These are phyloP conservation scores for Phaseolus coccineus DNA, from an alignment of 331 rosid genomes.

Conservation along the genomic window DNA sequence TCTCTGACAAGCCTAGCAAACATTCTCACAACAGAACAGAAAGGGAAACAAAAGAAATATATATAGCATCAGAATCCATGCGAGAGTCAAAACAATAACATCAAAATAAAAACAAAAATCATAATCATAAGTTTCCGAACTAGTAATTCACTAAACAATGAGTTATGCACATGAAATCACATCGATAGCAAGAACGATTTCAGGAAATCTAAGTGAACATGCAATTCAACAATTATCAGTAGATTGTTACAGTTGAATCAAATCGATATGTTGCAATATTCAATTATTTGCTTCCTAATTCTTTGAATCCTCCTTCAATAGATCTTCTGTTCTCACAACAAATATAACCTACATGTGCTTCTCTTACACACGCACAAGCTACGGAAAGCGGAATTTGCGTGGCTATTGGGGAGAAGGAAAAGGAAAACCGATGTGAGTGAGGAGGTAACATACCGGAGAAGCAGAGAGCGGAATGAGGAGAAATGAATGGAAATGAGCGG, in stretches of 20 bases:
- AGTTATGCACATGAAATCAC: not conserved
- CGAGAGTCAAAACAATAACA: not conserved
- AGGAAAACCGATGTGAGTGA: not conserved
- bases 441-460: not conserved
- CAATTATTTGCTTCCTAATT: not conserved
- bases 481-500: not conserved
- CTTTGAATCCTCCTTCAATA: not conserved
- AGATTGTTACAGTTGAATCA: not conserved
- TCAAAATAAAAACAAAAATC: not conserved
- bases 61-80: constrained; percentile 24
- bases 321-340: not conserved
- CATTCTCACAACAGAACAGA: constrained; percentile 9
- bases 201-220: constrained; percentile 3
- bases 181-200: not conserved
- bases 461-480: constrained; percentile 1
- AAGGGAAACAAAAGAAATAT: not conserved
- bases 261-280: not conserved
- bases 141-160: not conserved
- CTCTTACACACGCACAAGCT: not conserved
- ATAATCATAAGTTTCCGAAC: not conserved
- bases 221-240: not conserved
- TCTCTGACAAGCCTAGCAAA: constrained; percentile 39
- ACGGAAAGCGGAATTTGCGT: not conserved
- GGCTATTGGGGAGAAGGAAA: not conserved
- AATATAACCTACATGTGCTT: constrained; percentile 14